Percentiles rank a stretch among this genome's conserved stretches.
Conservation (phyloP, 495 filamentous ascomycete species). For the Xylaria bambusicola region DNA sequence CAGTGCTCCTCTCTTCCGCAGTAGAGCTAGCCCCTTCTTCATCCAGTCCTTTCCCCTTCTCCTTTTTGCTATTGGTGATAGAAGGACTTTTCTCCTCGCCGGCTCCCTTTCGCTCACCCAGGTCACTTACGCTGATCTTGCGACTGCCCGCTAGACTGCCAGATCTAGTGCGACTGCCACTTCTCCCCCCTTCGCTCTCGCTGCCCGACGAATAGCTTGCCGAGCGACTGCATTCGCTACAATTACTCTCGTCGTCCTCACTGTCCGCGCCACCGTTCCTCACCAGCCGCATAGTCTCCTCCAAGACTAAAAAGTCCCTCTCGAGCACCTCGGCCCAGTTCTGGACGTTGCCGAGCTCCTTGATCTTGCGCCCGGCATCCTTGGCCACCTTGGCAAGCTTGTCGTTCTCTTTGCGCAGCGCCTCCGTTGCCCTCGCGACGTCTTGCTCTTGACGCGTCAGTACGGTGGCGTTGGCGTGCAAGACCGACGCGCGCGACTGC, state of each 20-base stretch:
- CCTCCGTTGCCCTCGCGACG: conserved; percentile 62
- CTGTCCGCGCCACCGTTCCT: conserved; percentile 42
- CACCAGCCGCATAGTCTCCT: conserved; percentile 78
- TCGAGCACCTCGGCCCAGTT: conserved; percentile 98
- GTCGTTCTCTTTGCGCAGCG: conserved; percentile 70
- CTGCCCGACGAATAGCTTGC: conserved; percentile 30
- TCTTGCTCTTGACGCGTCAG: conserved; percentile 74
- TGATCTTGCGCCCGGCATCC: conserved; percentile 69
- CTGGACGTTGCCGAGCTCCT: conserved; percentile 94
- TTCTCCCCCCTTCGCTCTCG: conserved; percentile 24
- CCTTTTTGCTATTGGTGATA: conserved; percentile 11
- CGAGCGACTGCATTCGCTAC: conserved; percentile 42
- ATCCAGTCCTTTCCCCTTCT: conserved; percentile 18
- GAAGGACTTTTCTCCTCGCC: conserved; percentile 11
- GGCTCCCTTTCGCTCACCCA: conserved; percentile 12
- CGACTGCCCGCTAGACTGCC: neutral
- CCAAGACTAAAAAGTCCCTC: conserved; percentile 81
- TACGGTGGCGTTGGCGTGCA: conserved; percentile 71
- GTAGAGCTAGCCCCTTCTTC: conserved; percentile 10
- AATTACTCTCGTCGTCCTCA: conserved; percentile 31
- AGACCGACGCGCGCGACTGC: conserved; percentile 67
- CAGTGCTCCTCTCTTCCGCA: conserved; percentile 3
- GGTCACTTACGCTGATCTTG: neutral
- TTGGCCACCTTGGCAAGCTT: conserved; percentile 68
- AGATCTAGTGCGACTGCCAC: neutral